Base-by-base conservation (phyloP, 345 rosid species). In the Gossypium herbaceum region DNA sequence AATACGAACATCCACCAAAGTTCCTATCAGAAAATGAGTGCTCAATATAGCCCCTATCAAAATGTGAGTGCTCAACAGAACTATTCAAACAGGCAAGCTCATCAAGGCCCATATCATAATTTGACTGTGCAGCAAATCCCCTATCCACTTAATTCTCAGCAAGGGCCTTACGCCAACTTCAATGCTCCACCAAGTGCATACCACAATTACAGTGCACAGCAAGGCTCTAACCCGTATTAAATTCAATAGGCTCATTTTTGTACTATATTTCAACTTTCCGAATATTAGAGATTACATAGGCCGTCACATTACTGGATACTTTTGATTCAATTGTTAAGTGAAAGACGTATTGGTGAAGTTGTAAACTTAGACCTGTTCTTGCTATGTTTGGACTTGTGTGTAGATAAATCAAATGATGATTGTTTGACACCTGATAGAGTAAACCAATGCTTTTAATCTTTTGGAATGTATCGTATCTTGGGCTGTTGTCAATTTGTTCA, bases 201-300 rank as follows among this genome's bases (percentile, higher is more conserved):
- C 55, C 65, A 73, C 12, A 72, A 61, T 45, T 47, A 74, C 34
- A 56, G 74, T 72, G 58, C 67, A 4, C 57, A 77, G 52, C 86
- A 79, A 69, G 82, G 80, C 48, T 20, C 80, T n/a, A 77, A 77
- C 77, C 82, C 68, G 43, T 81, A 82, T 68, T 85, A 79, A 79
- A 57, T 74, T 57, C 68, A 29, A 63, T 44, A 41, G 45, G 71
- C 64, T 50, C 58, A 58, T 48, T 74, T 61, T 81, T 84, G 81
- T 81, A 76, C 79, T 44, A 73, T 84, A 76, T 55, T 50, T 50
- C 58, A 73, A 25, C 17, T 17, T 45, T 68, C 27, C 19, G 22
- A 65, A 24, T 22, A 13, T 29, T 66, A 71, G 75, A 70, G 73
- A 58, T 73, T 27, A 9, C 56, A 48, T 68, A 15, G 54, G 24